Conservation (phyloP, 2,329 filamentous ascomycete genomes). For the Daldinia sp. region DNA sequence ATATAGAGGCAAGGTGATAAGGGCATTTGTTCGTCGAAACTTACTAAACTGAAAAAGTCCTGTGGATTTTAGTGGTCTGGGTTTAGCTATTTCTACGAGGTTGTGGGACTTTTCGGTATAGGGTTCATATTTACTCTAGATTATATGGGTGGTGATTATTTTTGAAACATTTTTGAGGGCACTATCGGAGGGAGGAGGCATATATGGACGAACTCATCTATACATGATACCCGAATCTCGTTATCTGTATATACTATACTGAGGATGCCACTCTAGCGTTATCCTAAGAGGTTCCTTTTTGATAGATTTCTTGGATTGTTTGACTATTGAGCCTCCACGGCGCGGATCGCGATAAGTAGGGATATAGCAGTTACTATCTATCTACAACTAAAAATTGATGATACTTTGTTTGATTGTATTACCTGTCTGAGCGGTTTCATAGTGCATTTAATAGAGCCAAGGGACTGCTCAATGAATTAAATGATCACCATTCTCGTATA, state of each 20-base stretch:
- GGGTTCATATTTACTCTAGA: no score
- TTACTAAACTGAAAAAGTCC: not conserved
- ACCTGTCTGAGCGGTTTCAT: no score
- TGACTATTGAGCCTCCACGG: not conserved
- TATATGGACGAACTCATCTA: conserved; percentile 17
- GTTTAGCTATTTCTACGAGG: not conserved
- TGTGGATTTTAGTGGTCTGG: no score
- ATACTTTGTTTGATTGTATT: no score
- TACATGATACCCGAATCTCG: conserved; percentile 31
- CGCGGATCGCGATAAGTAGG: not conserved
- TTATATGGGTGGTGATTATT: conserved; percentile 15
- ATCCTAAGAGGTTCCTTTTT: not conserved
- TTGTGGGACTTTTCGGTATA: not conserved
- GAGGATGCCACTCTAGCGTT: not conserved
- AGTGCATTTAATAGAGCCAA: no score
- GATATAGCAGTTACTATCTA: no score
- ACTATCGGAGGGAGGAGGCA: conserved; percentile 17
- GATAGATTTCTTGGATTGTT: not conserved
- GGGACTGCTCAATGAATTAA: no score
- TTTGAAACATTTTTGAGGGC: conserved; percentile 11
- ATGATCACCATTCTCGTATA: no score
- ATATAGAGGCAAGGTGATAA: not conserved
- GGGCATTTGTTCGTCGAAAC: not conserved
- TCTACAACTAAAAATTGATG: no score
- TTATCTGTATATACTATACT: conserved; percentile 3